Evolutionary conservation across 257 asterid species (phyloP).

Genomic region (Lycium barbarum): DNA sequence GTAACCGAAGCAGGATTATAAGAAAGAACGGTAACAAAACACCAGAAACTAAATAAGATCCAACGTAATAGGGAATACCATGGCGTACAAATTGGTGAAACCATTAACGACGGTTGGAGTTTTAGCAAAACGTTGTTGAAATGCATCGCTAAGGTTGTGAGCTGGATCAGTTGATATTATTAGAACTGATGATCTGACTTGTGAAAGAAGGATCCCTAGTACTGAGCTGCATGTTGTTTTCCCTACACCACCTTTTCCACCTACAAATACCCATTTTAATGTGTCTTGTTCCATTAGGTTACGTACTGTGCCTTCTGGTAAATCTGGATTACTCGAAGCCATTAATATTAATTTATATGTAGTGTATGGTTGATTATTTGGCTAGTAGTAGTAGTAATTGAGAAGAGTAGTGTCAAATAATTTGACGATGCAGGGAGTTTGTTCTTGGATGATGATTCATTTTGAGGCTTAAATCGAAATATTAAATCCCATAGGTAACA

Average conservation of each 20-base stretch:
- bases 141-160: conserved; percentile 95
- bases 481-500: not conserved
- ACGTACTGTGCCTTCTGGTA: conserved; percentile 77
- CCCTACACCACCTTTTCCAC: conserved; percentile 98
- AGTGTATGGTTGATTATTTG: not conserved
- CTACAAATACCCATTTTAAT: conserved; percentile 93
- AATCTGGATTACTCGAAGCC: conserved; percentile 42
- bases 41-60: not conserved
- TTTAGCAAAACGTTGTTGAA: conserved; percentile 90
- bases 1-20: too few relatives aligned
- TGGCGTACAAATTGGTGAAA: conserved; percentile 90
- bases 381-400: not conserved
- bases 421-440: not conserved
- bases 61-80: conserved; percentile 49
- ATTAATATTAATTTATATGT: not conserved
- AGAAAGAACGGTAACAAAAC: not conserved
- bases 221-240: conserved; percentile 94
- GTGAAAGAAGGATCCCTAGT: conserved; percentile 71
- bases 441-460: not conserved
- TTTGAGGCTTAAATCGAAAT: not conserved
- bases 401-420: not conserved
- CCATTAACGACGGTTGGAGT: conserved; percentile 89
- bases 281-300: conserved; percentile 81
- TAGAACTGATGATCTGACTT: conserved; percentile 82
- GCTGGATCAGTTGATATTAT: conserved; percentile 98